Conservation (phyloP, 345 rosid species). For the Noccaea caerulescens region DNA sequence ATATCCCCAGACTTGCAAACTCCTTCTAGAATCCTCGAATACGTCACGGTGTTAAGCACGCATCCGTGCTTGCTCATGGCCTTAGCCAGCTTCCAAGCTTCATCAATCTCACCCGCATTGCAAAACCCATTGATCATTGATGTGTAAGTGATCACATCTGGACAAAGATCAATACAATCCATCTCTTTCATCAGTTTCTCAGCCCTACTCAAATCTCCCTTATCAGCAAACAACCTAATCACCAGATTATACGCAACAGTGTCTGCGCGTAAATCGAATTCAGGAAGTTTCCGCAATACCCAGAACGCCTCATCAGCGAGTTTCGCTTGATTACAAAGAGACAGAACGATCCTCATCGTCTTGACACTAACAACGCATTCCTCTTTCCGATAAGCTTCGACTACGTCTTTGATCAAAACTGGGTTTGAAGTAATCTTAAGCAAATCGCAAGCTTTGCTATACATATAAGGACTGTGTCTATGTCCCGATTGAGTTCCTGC, state of each 20-base stretch:
- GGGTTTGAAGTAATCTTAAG: constrained; percentile 62
- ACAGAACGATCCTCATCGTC: constrained; percentile 62
- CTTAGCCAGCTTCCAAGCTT: constrained; percentile 64
- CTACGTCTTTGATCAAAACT: constrained; percentile 48
- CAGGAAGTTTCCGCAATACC: constrained; percentile 69
- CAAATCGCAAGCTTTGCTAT: constrained; percentile 63
- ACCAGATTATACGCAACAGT: constrained; percentile 59
- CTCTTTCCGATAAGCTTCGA: constrained; percentile 59
- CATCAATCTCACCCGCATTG: constrained; percentile 59
- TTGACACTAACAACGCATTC: constrained; percentile 60
- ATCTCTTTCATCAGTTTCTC: constrained; percentile 68
- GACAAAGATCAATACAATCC: constrained; percentile 63
- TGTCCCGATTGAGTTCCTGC: constrained; percentile 68
- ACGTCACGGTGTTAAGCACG: constrained; percentile 61
- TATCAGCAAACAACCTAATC: constrained; percentile 68
- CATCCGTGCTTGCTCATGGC: constrained; percentile 62
- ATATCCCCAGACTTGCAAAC: constrained; percentile 56
- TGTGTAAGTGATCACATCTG: constrained; percentile 66
- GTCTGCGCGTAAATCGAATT: constrained; percentile 58
- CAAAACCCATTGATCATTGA: constrained; percentile 74
- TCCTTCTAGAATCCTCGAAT: constrained; percentile 73
- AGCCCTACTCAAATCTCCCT: constrained; percentile 63
- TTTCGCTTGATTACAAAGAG: constrained; percentile 66
- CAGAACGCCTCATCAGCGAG: constrained; percentile 71
- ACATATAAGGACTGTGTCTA: constrained; percentile 69